Evolutionary conservation across 306 rosid species (phyloP), one percentile per base, ranked within the genome.

Genomic region (Malus fusca): DNA sequence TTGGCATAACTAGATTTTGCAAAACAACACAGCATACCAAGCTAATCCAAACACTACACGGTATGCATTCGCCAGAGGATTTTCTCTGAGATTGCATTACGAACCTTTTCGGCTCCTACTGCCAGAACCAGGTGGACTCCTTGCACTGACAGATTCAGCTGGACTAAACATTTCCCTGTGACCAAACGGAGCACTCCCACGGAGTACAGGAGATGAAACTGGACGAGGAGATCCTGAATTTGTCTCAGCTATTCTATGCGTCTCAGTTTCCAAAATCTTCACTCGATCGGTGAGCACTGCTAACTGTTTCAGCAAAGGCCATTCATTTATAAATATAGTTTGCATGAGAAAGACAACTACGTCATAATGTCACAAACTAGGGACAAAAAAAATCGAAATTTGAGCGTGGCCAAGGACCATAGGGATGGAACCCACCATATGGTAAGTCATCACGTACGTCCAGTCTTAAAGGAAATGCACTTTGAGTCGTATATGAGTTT

Each of bases 41-140:
- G 69, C n/a, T 40, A 79, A 74, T 80, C 43, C 69, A 72, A 83
- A 79, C 73, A 78, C 67, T 68, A 67, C 69, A 64, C 26, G n/a
- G 31, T 15, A 48, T 25, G 74, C 73, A 72, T 28, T 46, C 18
- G 5, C 31, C 42, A 28, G 30, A 26, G 9, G 63, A 61, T 48
- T 64, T 21, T 5, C 61, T 59, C n/a, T n/a, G 58, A 42, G 51
- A 65, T 74, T 73, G 75, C 71, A 55, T 76, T 79, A 84, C 23
- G 78, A 77, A 31, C 94, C 99, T 80, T 79, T 90, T 69, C 88
- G 84, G 88, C 91, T 96, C 63, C 93, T 79, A 86, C 92, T 80
- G 68, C 89, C 69, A 69, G 98, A 72, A 85, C 93, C 87, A 53
- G 82, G 82, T 68, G 76, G 72, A 55, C 30, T 65, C 77, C 84